A percentile compares a stretch with the other conserved stretches of the same genome.
Evolutionary conservation across 2,329 filamentous ascomycete species (phyloP).

Genomic region (Trematosphaeria pertusa): DNA sequence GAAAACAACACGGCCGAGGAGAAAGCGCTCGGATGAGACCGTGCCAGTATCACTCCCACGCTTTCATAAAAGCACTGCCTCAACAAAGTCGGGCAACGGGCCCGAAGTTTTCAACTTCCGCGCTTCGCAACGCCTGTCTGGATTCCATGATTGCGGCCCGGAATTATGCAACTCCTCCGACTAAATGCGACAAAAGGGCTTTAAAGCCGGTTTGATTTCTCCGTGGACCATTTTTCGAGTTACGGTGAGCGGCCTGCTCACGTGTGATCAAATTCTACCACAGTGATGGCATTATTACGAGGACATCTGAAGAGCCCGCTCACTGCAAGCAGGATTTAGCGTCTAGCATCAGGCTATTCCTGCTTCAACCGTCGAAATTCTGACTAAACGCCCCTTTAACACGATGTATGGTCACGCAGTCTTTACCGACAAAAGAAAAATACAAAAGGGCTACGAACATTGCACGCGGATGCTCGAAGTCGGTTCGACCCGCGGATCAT

Average conservation of each 20-base stretch:
- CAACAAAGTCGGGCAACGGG: no score
- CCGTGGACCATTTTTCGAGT: not conserved
- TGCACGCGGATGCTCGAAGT: not conserved
- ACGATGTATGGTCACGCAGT: no score
- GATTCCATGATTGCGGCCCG: no score
- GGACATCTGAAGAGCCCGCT: no score
- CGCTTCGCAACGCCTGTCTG: no score
- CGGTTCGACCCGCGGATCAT: not conserved
- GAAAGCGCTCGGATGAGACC: conserved; percentile 17
- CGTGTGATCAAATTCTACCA: not conserved
- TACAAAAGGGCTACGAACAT: not conserved
- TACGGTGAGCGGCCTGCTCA: not conserved
- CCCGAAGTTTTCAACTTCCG: no score
- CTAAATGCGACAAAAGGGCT: not conserved
- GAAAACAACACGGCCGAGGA: conserved; percentile 21
- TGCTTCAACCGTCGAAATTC: no score
- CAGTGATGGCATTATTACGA: not conserved
- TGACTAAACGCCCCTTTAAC: no score
- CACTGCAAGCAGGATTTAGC: no score
- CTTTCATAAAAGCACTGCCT: conserved; percentile 7
- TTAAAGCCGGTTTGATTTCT: not conserved
- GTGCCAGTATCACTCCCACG: conserved; percentile 20
- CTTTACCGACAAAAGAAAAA: no score
- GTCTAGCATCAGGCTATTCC: no score
- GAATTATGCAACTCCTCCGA: no score